Conservation (phyloP, 129 eudicot species). For the Helichrysum umbraculigerum region DNA sequence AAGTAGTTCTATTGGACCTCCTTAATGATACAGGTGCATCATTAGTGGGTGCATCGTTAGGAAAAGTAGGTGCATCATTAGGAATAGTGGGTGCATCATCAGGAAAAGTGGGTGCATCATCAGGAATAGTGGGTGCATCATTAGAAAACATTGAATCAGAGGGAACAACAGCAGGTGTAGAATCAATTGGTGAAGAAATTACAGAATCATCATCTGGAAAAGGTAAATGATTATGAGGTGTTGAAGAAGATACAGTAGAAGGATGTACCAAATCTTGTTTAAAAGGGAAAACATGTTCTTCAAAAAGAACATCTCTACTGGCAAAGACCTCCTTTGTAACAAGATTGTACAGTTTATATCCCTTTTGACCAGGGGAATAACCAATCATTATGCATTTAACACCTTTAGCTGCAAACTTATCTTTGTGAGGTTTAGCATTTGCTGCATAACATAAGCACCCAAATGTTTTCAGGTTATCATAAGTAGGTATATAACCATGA, state of each 20-base stretch:
- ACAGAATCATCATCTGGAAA: not conserved
- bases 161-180: not conserved
- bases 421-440: no score
- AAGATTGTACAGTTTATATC: not conserved
- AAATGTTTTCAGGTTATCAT: no score
- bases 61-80: no score
- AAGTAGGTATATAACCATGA: no score
- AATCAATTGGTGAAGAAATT: not conserved
- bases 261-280: not conserved
- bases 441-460: no score
- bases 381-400: no score
- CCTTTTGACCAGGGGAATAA: not conserved
- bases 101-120: no score
- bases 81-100: no score
- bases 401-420: no score
- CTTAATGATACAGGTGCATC: not conserved
- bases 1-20: not conserved
- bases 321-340: not conserved
- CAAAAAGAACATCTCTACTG: not conserved
- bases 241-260: not conserved
- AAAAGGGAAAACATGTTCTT: not conserved
- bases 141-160: not conserved
- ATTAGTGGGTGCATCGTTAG: not conserved
- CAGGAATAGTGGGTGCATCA: no score
- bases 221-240: not conserved